phyloP scores from a whole-genome alignment of 2,329 filamentous ascomycete genomes.

The Neofusicoccum laricinum region DNA sequence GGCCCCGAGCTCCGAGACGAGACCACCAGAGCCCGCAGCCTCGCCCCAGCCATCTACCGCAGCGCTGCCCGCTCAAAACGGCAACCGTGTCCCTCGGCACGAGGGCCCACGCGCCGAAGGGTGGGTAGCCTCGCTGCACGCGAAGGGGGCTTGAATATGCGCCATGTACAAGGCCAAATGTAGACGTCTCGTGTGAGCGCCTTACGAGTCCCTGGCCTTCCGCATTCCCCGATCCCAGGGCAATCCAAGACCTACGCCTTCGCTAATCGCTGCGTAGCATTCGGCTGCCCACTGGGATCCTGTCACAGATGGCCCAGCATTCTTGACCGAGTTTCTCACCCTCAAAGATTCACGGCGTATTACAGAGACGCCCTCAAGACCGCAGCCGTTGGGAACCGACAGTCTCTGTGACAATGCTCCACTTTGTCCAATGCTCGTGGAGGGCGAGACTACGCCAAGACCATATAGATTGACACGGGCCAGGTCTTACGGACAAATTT shows the following conservation, averaged over 20 bases:
- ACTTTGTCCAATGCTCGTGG: neutral
- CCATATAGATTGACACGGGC: neutral
- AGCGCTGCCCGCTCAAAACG: neutral
- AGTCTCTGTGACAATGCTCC: neutral
- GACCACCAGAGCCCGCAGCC: neutral
- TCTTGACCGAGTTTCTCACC: neutral
- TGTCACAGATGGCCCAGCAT: neutral
- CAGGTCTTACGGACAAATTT: neutral
- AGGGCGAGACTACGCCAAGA: neutral
- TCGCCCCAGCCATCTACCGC: neutral
- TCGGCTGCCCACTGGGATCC: neutral
- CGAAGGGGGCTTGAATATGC: neutral
- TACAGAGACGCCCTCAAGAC: neutral
- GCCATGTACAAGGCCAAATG: constrained; percentile 1
- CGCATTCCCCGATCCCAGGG: constrained; percentile 9
- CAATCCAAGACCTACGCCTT: constrained; percentile 9
- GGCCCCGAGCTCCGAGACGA: constrained; percentile 4
- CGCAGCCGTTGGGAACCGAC: neutral
- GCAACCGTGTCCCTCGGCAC: neutral
- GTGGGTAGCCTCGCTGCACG: constrained; percentile 1
- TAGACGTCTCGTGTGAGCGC: constrained; percentile 1
- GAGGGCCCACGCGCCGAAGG: neutral
- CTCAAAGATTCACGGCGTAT: neutral
- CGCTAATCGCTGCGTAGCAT: constrained; percentile 9
- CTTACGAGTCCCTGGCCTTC: neutral